Percentiles rank a stretch among this genome's conserved stretches.
These are phyloP conservation scores for Fonsecaea monophora DNA, from an alignment of 2,329 filamentous ascomycete species.

Conservation along the genomic window DNA sequence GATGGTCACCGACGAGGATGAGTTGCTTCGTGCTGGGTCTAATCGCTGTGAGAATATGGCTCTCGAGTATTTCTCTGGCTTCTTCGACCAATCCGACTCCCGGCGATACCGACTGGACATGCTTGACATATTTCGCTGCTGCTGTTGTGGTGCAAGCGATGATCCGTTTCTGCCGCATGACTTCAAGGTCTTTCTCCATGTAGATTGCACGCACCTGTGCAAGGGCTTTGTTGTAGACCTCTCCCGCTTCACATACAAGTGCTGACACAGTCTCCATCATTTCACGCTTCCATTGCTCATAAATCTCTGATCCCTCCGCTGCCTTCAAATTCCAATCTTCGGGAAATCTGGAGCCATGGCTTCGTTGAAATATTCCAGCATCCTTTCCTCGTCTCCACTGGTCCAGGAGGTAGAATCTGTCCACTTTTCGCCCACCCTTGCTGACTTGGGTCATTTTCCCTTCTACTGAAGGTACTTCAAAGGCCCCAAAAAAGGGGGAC, in stretches of 20 bases:
- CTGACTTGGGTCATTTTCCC: not conserved
- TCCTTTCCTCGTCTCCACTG: not conserved
- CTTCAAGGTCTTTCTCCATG: not conserved
- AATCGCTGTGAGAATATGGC: slow-evolving; percentile 69
- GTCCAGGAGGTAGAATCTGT: not conserved
- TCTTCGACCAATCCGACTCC: slow-evolving; percentile 73
- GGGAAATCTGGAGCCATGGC: not conserved
- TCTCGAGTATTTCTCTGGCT: slow-evolving; percentile 75
- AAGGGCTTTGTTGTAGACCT: not conserved
- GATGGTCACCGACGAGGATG: slow-evolving; percentile 75
- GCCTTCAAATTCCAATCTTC: not conserved
- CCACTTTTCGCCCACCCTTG: not conserved
- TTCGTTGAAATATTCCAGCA: not conserved
- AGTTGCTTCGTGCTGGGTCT: slow-evolving; percentile 64
- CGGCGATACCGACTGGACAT: slow-evolving; percentile 1
- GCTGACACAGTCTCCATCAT: not conserved
- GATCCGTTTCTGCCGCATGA: slow-evolving; percentile 1
- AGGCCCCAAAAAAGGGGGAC: not conserved
- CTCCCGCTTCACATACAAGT: not conserved
- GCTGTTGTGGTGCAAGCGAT: slow-evolving; percentile 59
- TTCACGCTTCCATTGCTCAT: not conserved
- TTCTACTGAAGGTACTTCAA: not conserved
- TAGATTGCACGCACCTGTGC: not conserved
- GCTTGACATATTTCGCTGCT: slow-evolving; percentile 53
- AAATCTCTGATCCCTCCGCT: not conserved